A percentile compares a stretch with the other conserved stretches of the same genome.
phyloP scores from a whole-genome alignment of 2,329 filamentous ascomycete genomes.

The Orbilia quercus region DNA sequence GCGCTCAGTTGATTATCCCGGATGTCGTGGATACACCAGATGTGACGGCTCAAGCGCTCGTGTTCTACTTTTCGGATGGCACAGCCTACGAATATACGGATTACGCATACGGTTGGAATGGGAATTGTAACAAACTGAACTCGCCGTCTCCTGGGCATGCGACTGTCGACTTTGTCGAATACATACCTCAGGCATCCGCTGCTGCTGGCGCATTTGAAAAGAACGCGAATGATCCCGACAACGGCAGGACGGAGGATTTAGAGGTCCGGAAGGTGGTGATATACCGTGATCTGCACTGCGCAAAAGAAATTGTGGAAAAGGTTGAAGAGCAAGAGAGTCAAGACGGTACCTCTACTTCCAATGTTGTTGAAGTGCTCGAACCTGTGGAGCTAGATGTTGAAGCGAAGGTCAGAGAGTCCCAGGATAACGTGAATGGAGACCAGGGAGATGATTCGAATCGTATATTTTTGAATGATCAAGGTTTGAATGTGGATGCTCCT shows the following conservation, averaged over 20 bases:
- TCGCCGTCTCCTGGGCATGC: slow-evolving; percentile 35
- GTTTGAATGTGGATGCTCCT: slow-evolving; percentile 26
- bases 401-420: not conserved
- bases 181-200: slow-evolving; percentile 12
- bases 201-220: slow-evolving; percentile 22
- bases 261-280: slow-evolving; percentile 38
- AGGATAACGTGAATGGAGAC: not conserved
- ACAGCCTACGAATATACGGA: slow-evolving; percentile 48
- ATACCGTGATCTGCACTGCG: slow-evolving; percentile 42
- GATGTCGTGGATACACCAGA: not conserved
- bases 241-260: slow-evolving; percentile 27
- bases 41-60: slow-evolving; percentile 17
- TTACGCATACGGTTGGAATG: slow-evolving; percentile 49
- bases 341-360: slow-evolving; percentile 12
- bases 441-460: slow-evolving; percentile 7
- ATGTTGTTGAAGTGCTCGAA: slow-evolving; percentile 17
- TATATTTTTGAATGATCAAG: slow-evolving; percentile 34
- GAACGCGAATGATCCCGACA: slow-evolving; percentile 27
- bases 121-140: slow-evolving; percentile 45
- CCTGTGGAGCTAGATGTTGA: slow-evolving; percentile 40
- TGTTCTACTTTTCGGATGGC: slow-evolving; percentile 51
- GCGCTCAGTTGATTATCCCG: slow-evolving; percentile 37
- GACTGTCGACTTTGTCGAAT: slow-evolving; percentile 47
- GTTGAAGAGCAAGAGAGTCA: slow-evolving; percentile 5
- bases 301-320: slow-evolving; percentile 28